Evolutionary conservation across 2,329 filamentous ascomycete species (phyloP).

Genomic region (Aspergillus sp.): DNA sequence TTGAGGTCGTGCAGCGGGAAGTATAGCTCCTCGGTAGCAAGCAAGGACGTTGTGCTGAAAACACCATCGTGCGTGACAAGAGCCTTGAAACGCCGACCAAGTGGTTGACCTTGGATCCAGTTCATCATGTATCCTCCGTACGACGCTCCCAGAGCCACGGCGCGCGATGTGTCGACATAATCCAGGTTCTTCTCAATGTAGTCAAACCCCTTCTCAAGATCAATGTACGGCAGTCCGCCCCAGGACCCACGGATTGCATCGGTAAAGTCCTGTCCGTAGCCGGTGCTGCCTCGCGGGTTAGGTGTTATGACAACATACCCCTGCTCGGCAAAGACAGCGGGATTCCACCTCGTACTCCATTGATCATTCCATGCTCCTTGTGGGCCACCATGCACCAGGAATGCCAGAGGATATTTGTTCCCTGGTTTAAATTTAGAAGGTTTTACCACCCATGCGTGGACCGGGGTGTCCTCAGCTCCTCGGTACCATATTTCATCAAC

Average conservation of each 20-base stretch:
- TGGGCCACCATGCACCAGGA: conserved; percentile 56
- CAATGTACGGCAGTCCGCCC: conserved; percentile 56
- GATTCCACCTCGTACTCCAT: conserved; percentile 57
- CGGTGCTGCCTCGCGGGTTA: conserved; percentile 59
- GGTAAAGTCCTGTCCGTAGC: conserved; percentile 57
- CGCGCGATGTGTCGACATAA: conserved; percentile 55
- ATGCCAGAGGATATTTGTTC: conserved; percentile 55
- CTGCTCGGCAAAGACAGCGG: conserved; percentile 59
- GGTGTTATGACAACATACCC: conserved; percentile 61
- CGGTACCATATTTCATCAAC: conserved; percentile 48
- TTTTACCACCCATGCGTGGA: conserved; percentile 50
- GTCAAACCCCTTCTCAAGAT: conserved; percentile 56
- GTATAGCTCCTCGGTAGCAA: conserved; percentile 55
- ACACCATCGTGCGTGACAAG: conserved; percentile 56
- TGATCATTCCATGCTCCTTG: conserved; percentile 53
- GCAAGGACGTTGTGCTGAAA: conserved; percentile 44
- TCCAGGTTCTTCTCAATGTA: conserved; percentile 51
- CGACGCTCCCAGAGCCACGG: conserved; percentile 54
- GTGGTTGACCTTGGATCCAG: conserved; percentile 56
- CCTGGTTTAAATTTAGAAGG: conserved; percentile 46
- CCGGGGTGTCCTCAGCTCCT: conserved; percentile 43
- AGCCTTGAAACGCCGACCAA: conserved; percentile 58
- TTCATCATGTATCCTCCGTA: conserved; percentile 64
- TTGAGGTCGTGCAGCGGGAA: conserved; percentile 56
- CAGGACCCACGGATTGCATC: conserved; percentile 53